A percentile compares a stretch with the other conserved stretches of the same genome.
These are phyloP conservation scores for Lipomyces sp. DNA, from an alignment of 805 yeast genomes.

Conservation along the genomic window DNA sequence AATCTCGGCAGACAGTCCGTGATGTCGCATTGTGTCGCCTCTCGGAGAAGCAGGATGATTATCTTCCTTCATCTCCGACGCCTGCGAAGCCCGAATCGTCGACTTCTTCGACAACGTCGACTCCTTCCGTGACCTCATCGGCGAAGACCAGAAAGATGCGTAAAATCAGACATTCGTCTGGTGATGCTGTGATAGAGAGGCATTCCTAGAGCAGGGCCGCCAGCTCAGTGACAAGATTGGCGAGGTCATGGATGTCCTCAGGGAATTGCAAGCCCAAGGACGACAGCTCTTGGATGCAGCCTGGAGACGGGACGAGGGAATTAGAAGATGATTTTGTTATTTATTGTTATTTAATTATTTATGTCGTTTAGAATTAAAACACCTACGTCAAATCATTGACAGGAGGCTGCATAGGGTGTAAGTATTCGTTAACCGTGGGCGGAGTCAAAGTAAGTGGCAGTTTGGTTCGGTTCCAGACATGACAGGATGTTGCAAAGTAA, in stretches of 20 bases:
- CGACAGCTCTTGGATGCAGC: not conserved
- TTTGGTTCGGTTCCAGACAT: not conserved
- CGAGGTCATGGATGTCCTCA: not conserved
- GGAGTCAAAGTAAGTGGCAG: not conserved
- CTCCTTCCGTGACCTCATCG: slow-evolving; percentile 1
- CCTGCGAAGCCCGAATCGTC: not conserved
- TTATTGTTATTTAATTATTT: no score
- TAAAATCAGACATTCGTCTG: not conserved
- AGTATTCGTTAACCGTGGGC: not conserved
- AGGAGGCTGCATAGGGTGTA: not conserved
- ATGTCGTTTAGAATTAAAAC: no score
- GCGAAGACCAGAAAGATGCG: not conserved
- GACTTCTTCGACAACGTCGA: not conserved
- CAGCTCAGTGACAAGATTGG: not conserved
- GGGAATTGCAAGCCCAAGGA: not conserved
- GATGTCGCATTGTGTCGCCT: not conserved
- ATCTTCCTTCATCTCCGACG: not conserved
- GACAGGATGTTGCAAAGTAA: not conserved
- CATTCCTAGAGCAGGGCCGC: slow-evolving; percentile 5
- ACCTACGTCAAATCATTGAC: not conserved
- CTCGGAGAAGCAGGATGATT: slow-evolving; percentile 1
- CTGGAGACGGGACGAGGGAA: not conserved
- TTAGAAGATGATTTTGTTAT: not conserved
- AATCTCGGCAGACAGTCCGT: not conserved
- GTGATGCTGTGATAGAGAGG: not conserved